Percentiles rank a stretch among this genome's conserved stretches.
phyloP scores from a whole-genome alignment of 768 basidiomycete genomes.

The Suillus alpinus region DNA sequence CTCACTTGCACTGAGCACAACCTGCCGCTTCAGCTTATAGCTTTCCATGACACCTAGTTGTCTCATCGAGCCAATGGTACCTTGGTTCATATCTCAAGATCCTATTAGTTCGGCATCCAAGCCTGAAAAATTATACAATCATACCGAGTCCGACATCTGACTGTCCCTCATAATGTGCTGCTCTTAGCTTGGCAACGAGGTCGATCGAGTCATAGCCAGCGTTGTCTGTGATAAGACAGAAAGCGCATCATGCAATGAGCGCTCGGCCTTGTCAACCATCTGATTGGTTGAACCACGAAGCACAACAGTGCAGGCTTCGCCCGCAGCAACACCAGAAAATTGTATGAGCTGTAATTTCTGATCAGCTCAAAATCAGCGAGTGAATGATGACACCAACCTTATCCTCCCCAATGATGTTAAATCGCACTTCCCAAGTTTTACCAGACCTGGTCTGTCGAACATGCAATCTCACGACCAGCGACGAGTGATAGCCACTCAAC shows the following conservation, averaged over 20 bases:
- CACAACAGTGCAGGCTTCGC: slow-evolving; percentile 98
- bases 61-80: slow-evolving; percentile 65
- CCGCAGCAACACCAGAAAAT: slow-evolving; percentile 98
- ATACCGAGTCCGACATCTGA: slow-evolving; percentile 83
- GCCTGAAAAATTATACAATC: slow-evolving; percentile 22
- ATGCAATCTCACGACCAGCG: slow-evolving; percentile 98
- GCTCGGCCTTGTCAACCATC: slow-evolving; percentile 99
- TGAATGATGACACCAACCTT: slow-evolving; percentile 55
- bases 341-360: slow-evolving; percentile 76
- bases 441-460: slow-evolving; percentile 88
- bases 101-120: neutral
- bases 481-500: slow-evolving; percentile 95
- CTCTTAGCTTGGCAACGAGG: slow-evolving; percentile 85
- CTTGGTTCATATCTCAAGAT: slow-evolving; percentile 25
- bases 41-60: slow-evolving; percentile 90
- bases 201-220: slow-evolving; percentile 98
- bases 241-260: slow-evolving; percentile 95
- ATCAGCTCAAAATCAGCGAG: slow-evolving; percentile 4
- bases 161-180: slow-evolving; percentile 91
- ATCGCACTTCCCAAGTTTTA: slow-evolving; percentile 91
- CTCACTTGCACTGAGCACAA: slow-evolving; percentile 91
- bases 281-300: slow-evolving; percentile 96
- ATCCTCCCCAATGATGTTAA: slow-evolving; percentile 98
- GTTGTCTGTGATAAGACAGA: slow-evolving; percentile 99
- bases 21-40: slow-evolving; percentile 95